Conservation (phyloP, 345 rosid species). For the Sapria himalayana region DNA sequence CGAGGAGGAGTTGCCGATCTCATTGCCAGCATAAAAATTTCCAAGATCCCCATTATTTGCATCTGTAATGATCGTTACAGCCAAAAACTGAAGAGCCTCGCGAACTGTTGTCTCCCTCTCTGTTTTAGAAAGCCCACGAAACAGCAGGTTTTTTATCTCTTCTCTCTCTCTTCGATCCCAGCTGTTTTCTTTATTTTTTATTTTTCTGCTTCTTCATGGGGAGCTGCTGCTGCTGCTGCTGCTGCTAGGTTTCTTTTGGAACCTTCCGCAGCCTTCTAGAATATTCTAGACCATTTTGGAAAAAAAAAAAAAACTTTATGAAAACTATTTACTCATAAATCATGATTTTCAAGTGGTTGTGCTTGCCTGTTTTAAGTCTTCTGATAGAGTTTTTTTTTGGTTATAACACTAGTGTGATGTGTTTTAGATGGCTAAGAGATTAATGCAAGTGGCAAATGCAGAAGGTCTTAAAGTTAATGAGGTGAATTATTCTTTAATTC, state of each 20-base stretch:
- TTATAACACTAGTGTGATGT: slow-evolving; percentile 6
- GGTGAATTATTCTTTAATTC: slow-evolving; percentile 16
- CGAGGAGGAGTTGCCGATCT: slow-evolving; percentile 97
- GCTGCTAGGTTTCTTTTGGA: too few relatives aligned
- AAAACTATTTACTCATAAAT: too few relatives aligned
- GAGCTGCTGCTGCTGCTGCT: too few relatives aligned
- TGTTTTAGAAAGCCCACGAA: slow-evolving; percentile 80
- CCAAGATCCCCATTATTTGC: slow-evolving; percentile 89
- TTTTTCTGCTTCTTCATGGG: not conserved
- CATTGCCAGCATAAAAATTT: slow-evolving; percentile 84
- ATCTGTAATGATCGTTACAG: slow-evolving; percentile 95
- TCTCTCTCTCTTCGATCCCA: slow-evolving; percentile 1
- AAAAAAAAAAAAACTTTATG: too few relatives aligned
- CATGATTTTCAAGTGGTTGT: too few relatives aligned
- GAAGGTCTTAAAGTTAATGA: slow-evolving; percentile 77
- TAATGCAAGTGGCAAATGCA: slow-evolving; percentile 55
- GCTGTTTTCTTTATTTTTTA: slow-evolving; percentile 6
- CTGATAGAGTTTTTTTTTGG: not conserved
- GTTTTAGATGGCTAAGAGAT: slow-evolving; percentile 83
- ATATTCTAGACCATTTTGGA: not conserved
- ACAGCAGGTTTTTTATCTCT: slow-evolving; percentile 45
- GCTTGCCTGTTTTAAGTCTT: too few relatives aligned
- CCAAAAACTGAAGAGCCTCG: slow-evolving; percentile 88
- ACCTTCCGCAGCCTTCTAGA: not conserved
- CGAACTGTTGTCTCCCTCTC: slow-evolving; percentile 68